Evolutionary conservation across 768 basidiomycete species (phyloP), one percentile per base, ranked within the genome.

Genomic region (Gymnopilus dilepis): DNA sequence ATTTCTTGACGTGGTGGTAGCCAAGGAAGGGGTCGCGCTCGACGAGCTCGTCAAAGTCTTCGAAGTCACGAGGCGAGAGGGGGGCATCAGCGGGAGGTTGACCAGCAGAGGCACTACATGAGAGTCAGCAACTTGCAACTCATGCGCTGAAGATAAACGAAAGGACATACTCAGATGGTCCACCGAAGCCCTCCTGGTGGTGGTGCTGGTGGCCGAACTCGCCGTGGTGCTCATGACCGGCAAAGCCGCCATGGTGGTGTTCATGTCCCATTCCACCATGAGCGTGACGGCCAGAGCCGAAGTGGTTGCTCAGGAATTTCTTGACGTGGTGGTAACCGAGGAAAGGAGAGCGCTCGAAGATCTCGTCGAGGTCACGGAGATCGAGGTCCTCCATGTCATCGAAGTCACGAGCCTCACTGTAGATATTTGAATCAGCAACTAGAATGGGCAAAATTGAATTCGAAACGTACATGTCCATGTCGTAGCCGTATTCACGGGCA

Each of bases 321-420:
- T 43, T 56, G 31, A 51, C 17, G 51, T 60, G 59, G 50, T 59
- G 38, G 41, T 48, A 12, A 34, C 55, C 56, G 4, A 64, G 12
- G 28, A 66, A 38, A 13, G 65, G 65, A 9, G 58, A 62, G 22
- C 66, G 66, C 28, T 47, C 45, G 17, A 24, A 48, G n/a, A 67
- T 45, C 6, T 54, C 60, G 19, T 50, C 58, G 1, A 50, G 34
- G 13, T 64, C 55, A 43, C 61, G 61, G 6, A 31, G 15, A 38
- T 57, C 51, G 55, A 43, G 38, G 31, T 50, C 60, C 15, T 61
- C 17, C 47, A 50, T n/a, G 28, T 56, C 30, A 24, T 61, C 56
- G 34, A 59, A 61, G 6, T 65, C 64, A 30, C 64, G 60, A n/a
- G 52, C 54, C 17, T 56, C 53, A 13, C 43, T 43, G 24, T 9